Percentiles rank a stretch among this genome's conserved stretches.
Conservation (phyloP, 2,329 filamentous ascomycete species). For the Aureobasidium sp. region DNA sequence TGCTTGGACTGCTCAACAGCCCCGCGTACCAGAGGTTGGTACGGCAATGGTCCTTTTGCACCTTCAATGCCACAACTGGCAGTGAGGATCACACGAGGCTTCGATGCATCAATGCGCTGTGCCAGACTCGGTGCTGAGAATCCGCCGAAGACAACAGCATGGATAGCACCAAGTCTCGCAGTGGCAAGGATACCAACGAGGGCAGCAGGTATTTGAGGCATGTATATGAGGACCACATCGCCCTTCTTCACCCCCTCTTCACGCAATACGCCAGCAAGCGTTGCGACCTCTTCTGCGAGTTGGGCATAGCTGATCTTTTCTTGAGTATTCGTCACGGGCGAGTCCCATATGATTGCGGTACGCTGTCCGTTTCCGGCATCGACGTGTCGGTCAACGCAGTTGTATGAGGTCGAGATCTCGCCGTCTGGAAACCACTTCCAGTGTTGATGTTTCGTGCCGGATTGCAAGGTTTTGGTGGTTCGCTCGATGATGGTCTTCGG, state of each 20-base stretch:
- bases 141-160: slow-evolving; percentile 87
- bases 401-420: slow-evolving; percentile 84
- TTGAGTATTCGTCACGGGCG: slow-evolving; percentile 68
- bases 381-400: slow-evolving; percentile 88
- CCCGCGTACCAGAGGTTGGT: slow-evolving; percentile 66
- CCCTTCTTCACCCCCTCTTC: slow-evolving; percentile 76
- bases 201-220: slow-evolving; percentile 92
- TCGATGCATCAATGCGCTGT: slow-evolving; percentile 78
- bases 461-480: slow-evolving; percentile 54
- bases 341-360: slow-evolving; percentile 78
- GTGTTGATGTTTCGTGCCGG: slow-evolving; percentile 56
- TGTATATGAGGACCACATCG: slow-evolving; percentile 85
- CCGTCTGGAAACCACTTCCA: slow-evolving; percentile 91
- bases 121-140: slow-evolving; percentile 76
- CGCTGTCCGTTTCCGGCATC: slow-evolving; percentile 62
- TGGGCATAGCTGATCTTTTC: slow-evolving; percentile 65
- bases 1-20: slow-evolving; percentile 59
- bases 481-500: slow-evolving; percentile 55
- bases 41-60: slow-evolving; percentile 67
- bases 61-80: slow-evolving; percentile 91
- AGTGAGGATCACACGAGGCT: slow-evolving; percentile 68
- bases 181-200: slow-evolving; percentile 79
- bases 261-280: slow-evolving; percentile 69
- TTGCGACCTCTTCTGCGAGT: slow-evolving; percentile 71
- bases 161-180: slow-evolving; percentile 73